A percentile compares a stretch with the other conserved stretches of the same genome.
Conservation (phyloP, 139 green algal genomes). For the Chlamydomonas schloesseri region DNA sequence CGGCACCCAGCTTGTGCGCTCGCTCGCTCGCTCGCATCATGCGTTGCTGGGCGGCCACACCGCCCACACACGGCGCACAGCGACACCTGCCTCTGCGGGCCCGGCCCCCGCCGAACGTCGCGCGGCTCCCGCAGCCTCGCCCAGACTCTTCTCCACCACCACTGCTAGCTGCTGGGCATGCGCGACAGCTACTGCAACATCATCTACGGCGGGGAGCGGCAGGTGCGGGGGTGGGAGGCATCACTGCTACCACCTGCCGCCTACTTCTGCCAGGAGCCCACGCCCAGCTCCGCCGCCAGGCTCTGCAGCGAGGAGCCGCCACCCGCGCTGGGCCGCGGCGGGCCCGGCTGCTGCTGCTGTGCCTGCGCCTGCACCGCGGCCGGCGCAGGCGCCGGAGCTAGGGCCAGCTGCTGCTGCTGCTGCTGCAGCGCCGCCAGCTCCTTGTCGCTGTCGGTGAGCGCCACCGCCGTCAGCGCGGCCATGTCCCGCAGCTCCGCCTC, state of each 20-base stretch:
- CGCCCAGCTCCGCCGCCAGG: constrained; percentile 1
- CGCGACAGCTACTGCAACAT: constrained; percentile 50
- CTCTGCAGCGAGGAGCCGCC: background rate
- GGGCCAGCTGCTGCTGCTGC: constrained; percentile 20
- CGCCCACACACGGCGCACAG: too few relatives aligned
- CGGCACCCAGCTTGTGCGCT: too few relatives aligned
- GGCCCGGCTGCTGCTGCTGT: background rate
- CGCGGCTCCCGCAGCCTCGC: too few relatives aligned
- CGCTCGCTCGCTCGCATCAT: too few relatives aligned
- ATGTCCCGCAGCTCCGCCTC: constrained; percentile 45
- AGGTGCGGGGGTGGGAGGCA: constrained; percentile 31
- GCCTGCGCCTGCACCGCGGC: background rate
- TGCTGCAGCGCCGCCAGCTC: background rate
- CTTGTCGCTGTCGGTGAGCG: background rate
- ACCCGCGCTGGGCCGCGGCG: background rate
- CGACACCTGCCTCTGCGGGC: too few relatives aligned
- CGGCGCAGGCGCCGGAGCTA: background rate
- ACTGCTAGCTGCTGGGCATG: constrained; percentile 6
- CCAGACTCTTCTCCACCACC: too few relatives aligned
- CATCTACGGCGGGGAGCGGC: constrained; percentile 36
- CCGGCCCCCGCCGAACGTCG: too few relatives aligned
- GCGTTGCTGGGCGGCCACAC: too few relatives aligned
- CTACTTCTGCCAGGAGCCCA: background rate
- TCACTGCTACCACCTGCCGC: too few relatives aligned
- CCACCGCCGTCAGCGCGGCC: background rate